These are phyloP conservation scores for Hapsidospora chrysogenum DNA, from an alignment of 495 filamentous ascomycete species.

Conservation along the genomic window DNA sequence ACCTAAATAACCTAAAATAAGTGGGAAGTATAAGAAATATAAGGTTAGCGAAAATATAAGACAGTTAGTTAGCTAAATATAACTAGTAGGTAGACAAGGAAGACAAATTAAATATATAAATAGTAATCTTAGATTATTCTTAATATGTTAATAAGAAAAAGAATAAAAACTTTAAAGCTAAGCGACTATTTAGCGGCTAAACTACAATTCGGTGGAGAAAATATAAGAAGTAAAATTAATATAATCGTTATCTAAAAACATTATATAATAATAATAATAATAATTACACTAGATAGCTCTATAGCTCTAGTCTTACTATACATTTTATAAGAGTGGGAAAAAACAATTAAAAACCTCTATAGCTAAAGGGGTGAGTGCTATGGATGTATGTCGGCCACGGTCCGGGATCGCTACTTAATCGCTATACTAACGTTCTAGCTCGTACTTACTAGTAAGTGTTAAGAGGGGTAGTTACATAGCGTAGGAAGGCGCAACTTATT, in stretches of 20 bases:
- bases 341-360: too few species aligned
- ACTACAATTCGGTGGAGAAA: too few species aligned
- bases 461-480: too few species aligned
- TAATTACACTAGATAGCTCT: background rate
- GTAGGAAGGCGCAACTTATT: too few species aligned
- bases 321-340: too few species aligned
- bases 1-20: background rate
- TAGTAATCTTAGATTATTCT: background rate
- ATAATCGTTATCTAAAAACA: background rate
- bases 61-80: background rate
- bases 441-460: too few species aligned
- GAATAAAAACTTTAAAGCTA: background rate
- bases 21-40: background rate
- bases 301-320: background rate
- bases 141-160: background rate
- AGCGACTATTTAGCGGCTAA: background rate
- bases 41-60: background rate
- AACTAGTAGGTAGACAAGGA: background rate
- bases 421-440: too few species aligned
- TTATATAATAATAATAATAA: too few species aligned
- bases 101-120: background rate
- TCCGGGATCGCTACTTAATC: too few species aligned
- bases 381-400: too few species aligned
- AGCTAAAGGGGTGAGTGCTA: too few species aligned
- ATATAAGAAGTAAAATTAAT: too few species aligned